Evolutionary conservation across 1,139 yeast species (phyloP).

Genomic region (Taphrina communis): DNA sequence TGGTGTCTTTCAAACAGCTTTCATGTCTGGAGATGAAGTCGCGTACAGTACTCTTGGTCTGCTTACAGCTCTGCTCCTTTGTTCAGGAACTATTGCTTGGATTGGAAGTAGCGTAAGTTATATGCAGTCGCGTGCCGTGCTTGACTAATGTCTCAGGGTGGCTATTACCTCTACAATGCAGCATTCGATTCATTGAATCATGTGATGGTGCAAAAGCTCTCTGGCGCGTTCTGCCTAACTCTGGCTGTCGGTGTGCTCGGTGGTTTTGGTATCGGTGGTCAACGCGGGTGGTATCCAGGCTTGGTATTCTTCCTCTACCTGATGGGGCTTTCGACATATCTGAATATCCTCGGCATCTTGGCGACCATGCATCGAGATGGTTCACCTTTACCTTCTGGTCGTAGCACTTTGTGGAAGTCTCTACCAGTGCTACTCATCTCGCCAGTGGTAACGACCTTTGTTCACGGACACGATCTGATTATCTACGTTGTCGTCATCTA

Average conservation of each 20-base stretch:
- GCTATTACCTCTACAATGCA: slow-evolving; percentile 31
- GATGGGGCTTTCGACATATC: slow-evolving; percentile 21
- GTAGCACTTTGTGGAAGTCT: slow-evolving; percentile 13
- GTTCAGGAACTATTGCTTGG: slow-evolving; percentile 30
- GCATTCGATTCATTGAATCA: slow-evolving; percentile 32
- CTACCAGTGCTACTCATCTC: slow-evolving; percentile 21
- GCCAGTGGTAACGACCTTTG: slow-evolving; percentile 19
- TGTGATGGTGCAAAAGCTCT: slow-evolving; percentile 22
- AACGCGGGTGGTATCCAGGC: slow-evolving; percentile 31
- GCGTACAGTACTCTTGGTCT: slow-evolving; percentile 16
- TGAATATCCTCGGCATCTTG: slow-evolving; percentile 24
- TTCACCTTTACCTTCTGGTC: slow-evolving; percentile 18
- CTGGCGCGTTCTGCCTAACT: slow-evolving; percentile 15
- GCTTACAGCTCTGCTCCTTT: slow-evolving; percentile 20
- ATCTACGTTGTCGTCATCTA: slow-evolving; percentile 26
- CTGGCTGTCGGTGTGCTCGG: slow-evolving; percentile 20
- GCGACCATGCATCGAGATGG: slow-evolving; percentile 30
- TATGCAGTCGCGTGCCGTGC: no score
- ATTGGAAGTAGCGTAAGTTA: slow-evolving; percentile 27
- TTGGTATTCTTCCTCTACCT: slow-evolving; percentile 20
- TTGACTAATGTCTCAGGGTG: slow-evolving; percentile 17
- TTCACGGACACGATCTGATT: slow-evolving; percentile 19
- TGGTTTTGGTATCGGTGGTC: slow-evolving; percentile 17
- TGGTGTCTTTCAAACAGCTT: slow-evolving; percentile 27
- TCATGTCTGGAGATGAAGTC: slow-evolving; percentile 22